phyloP scores from a whole-genome alignment of 176 grass and related monocot genomes.

The Echinochloa phyllopogon region DNA sequence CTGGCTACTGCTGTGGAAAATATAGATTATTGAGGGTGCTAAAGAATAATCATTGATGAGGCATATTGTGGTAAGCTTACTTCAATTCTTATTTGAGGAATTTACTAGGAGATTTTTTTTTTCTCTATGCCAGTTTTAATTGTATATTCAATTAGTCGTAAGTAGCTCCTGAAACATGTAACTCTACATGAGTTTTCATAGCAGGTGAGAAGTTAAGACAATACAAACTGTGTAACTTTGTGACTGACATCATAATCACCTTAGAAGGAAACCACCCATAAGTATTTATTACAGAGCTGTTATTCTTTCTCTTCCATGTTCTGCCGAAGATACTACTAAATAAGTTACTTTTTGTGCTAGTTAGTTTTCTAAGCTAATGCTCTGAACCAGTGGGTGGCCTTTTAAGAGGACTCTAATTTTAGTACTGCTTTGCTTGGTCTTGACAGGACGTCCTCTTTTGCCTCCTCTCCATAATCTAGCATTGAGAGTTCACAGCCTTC shows the following conservation, averaged over 20 bases:
- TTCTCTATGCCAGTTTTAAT: background rate
- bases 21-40: background rate
- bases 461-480: background rate
- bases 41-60: background rate
- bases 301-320: background rate
- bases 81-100: background rate
- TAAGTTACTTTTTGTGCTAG: background rate
- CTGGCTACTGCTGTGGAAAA: background rate
- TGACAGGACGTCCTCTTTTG: background rate
- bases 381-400: background rate
- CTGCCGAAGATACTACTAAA: background rate
- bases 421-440: background rate
- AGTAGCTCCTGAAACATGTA: background rate
- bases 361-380: background rate
- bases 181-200: background rate
- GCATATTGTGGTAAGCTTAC: background rate
- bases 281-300: conserved; percentile 11
- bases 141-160: background rate
- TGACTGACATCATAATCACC: background rate
- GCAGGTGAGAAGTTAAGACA: conserved; percentile 1
- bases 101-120: background rate
- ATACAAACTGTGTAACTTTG: background rate
- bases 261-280: background rate
- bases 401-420: conserved; percentile 1
- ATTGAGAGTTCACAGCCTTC: background rate